Conservation (phyloP, 1,139 yeast species). For the Magnusiomyces clavatus region DNA sequence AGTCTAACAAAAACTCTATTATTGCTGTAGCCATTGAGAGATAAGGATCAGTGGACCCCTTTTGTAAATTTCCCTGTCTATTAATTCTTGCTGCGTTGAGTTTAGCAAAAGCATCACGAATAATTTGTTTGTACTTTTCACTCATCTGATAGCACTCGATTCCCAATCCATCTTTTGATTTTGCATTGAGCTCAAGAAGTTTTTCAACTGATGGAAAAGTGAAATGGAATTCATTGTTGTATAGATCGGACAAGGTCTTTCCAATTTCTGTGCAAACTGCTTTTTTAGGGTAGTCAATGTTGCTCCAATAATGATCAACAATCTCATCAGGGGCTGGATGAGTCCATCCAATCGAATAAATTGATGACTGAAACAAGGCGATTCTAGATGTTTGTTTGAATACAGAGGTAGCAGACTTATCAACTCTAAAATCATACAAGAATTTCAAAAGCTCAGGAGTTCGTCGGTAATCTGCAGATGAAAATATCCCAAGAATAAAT, state of each 20-base stretch:
- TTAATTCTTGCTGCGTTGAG: background rate
- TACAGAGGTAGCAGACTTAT: slow-evolving; percentile 46
- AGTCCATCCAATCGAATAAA: slow-evolving; percentile 53
- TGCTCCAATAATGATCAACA: slow-evolving; percentile 40
- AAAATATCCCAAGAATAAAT: slow-evolving; percentile 54
- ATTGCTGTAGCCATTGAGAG: slow-evolving; percentile 21
- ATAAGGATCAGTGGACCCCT: slow-evolving; percentile 26
- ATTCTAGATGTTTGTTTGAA: slow-evolving; percentile 61
- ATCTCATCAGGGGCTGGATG: slow-evolving; percentile 44
- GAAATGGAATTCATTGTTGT: slow-evolving; percentile 47
- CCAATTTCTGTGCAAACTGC: slow-evolving; percentile 71
- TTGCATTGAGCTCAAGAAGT: slow-evolving; percentile 35
- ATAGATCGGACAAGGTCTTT: slow-evolving; percentile 48
- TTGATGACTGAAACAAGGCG: slow-evolving; percentile 46
- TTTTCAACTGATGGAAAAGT: slow-evolving; percentile 39
- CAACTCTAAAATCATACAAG: slow-evolving; percentile 43
- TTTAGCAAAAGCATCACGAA: background rate
- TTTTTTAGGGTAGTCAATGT: slow-evolving; percentile 61
- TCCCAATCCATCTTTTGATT: slow-evolving; percentile 33
- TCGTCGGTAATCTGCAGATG: slow-evolving; percentile 46
- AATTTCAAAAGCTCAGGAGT: slow-evolving; percentile 45
- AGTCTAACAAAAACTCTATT: slow-evolving; percentile 2
- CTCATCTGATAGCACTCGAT: slow-evolving; percentile 27
- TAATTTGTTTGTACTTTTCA: slow-evolving; percentile 19
- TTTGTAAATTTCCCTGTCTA: background rate